phyloP scores from a whole-genome alignment of 2,329 filamentous ascomycete species.

The Stagonosporopsis cucurbitacearum region DNA sequence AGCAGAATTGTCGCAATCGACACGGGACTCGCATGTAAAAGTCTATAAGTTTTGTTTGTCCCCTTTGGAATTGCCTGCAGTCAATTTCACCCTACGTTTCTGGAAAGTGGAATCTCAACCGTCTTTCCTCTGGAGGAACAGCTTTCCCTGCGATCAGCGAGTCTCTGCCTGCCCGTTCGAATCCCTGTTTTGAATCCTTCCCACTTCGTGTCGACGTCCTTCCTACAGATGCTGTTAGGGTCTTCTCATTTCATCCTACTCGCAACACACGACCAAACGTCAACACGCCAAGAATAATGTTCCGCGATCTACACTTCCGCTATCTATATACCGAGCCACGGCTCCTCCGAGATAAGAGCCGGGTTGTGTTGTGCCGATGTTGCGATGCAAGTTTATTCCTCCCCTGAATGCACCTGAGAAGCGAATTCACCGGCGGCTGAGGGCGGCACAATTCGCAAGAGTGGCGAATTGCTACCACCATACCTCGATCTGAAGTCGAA shows the following conservation, averaged over 20 bases:
- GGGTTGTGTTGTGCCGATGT: background rate
- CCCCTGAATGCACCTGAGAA: background rate
- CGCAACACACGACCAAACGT: background rate
- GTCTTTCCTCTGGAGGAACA: background rate
- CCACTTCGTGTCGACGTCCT: background rate
- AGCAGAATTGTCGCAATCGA: background rate
- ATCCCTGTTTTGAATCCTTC: background rate
- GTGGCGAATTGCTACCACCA: conserved; percentile 2
- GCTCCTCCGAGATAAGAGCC: conserved; percentile 13
- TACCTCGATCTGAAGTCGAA: background rate
- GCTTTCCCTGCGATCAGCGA: background rate
- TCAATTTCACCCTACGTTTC: background rate
- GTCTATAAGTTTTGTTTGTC: background rate
- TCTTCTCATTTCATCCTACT: background rate
- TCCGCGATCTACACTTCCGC: conserved; percentile 14
- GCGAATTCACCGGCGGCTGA: background rate
- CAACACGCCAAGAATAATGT: conserved; percentile 2
- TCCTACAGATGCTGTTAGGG: background rate
- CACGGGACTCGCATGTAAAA: background rate
- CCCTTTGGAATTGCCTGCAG: background rate
- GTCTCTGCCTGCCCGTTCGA: background rate
- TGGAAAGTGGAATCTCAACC: background rate
- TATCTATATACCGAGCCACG: conserved; percentile 9
- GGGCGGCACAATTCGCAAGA: background rate
- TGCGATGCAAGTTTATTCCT: background rate